Base-by-base conservation (phyloP, 257 asterid species). In the Solanum gracilifrons region DNA sequence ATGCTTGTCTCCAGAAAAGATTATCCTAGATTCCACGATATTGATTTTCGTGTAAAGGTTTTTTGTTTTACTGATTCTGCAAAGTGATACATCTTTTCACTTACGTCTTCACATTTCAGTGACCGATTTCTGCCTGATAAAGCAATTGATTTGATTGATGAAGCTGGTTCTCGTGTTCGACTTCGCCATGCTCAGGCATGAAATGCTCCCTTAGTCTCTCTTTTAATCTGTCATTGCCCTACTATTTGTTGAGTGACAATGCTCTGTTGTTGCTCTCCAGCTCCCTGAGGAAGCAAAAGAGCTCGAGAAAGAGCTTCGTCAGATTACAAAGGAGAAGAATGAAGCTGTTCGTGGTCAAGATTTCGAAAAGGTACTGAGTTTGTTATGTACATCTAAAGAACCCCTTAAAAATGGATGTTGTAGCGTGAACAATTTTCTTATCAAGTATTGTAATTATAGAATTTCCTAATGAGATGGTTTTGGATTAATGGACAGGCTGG, bases 271-370 rank as follows among this genome's bases (percentile, higher is more conserved):
- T 80, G 33, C 58, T 69, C 46, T 90, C 87, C 94, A 97, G 99
- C 98, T 97, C 32, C 99, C 99, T 0, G 99, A 95, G 93, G 99
- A 97, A 95, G 99, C 99, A 85, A 95, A 93, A 89, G 99, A 95
- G 90, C 94, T 97, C 51, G 99, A 97, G 96, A 95, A 92, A 92
- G 99, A 97, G 91, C 98, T 95, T 66, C 93, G 99, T 90, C 99
- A 95, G 94, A 92, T 95, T 73, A 97, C 99, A 3, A 97, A 95
- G 93, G 99, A 95, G 92, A 97, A 97, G 94, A 96, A 95, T 73
- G 99, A 97, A 89, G 93, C 99, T 75, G 99, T 97, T 36, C 93
- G 99, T 4, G 75, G 99, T 89, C 99, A 97, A 83, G 99, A 97
- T 89, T 97, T 97, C 85, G 99, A 96, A 92, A 96, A 96, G 98